These are phyloP conservation scores for Aspergillus pseudoterreus DNA, from an alignment of 2,329 filamentous ascomycete species.

Conservation along the genomic window DNA sequence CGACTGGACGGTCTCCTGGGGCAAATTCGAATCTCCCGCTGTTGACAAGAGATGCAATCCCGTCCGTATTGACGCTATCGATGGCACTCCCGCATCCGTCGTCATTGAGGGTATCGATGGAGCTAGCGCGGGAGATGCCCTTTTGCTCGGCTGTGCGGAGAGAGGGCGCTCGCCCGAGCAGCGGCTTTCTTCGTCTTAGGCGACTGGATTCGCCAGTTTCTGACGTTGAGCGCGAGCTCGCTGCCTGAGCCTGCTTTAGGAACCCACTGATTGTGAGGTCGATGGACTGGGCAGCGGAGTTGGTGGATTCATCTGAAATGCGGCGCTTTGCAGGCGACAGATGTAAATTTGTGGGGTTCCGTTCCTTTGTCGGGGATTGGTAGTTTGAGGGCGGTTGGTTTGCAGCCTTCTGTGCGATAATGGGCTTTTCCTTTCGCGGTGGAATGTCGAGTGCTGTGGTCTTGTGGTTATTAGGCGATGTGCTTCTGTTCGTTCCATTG, in stretches of 20 bases:
- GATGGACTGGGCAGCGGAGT: constrained; percentile 23
- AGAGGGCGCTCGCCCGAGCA: constrained; percentile 42
- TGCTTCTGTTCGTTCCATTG: background rate
- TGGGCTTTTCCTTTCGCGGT: background rate
- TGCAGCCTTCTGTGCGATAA: background rate
- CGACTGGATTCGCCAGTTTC: constrained; percentile 17
- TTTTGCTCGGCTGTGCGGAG: constrained; percentile 19
- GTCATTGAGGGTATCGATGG: constrained; percentile 48
- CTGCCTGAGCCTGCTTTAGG: constrained; percentile 37
- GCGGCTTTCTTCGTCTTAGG: constrained; percentile 30
- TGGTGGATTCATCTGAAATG: constrained; percentile 9
- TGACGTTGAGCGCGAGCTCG: constrained; percentile 25
- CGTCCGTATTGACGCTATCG: constrained; percentile 25
- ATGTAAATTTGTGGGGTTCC: background rate
- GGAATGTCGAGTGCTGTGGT: background rate
- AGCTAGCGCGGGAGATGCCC: constrained; percentile 43
- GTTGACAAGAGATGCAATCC: constrained; percentile 30
- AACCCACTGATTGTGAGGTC: constrained; percentile 40
- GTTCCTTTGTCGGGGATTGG: background rate
- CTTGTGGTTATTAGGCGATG: background rate
- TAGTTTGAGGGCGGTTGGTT: background rate
- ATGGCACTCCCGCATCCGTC: constrained; percentile 37
- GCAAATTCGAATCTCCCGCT: constrained; percentile 31
- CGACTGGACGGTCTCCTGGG: constrained; percentile 16
- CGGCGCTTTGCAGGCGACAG: constrained; percentile 15